Percentiles rank a stretch among this genome's conserved stretches.
Evolutionary conservation across 805 yeast species (phyloP).

Genomic region (Cyberlindnera saturnus): DNA sequence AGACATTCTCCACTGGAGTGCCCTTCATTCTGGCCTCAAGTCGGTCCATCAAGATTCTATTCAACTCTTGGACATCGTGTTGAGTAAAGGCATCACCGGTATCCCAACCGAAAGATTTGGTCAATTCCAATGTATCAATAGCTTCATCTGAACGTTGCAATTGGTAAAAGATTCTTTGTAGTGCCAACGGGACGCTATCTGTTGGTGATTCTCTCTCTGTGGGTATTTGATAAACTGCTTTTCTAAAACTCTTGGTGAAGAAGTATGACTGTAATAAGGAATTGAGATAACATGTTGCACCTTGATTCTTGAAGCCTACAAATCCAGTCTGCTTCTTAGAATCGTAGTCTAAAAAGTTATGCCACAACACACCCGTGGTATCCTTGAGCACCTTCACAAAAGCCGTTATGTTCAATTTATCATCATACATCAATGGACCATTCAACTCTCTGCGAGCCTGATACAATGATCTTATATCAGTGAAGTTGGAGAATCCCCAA

Average conservation of each 20-base stretch:
- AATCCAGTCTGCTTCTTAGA: conserved; percentile 84
- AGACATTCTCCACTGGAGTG: conserved; percentile 65
- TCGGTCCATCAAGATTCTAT: conserved; percentile 91
- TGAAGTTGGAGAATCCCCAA: conserved; percentile 90
- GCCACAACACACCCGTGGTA: conserved; percentile 93
- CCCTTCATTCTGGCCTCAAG: conserved; percentile 89
- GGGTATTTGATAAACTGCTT: conserved; percentile 85
- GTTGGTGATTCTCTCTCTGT: conserved; percentile 51
- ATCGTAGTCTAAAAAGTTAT: conserved; percentile 75
- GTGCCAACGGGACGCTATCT: conserved; percentile 69
- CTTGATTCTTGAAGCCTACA: conserved; percentile 93
- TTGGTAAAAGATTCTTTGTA: conserved; percentile 82
- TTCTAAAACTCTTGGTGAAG: conserved; percentile 77
- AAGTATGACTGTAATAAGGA: conserved; percentile 87
- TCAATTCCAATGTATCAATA: conserved; percentile 78
- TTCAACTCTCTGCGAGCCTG: conserved; percentile 25
- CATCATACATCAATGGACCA: conserved; percentile 38
- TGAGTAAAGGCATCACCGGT: conserved; percentile 92
- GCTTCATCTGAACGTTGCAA: conserved; percentile 70
- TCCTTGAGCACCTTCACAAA: conserved; percentile 76
- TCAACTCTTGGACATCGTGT: conserved; percentile 96
- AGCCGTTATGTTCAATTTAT: conserved; percentile 64
- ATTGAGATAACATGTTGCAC: conserved; percentile 96
- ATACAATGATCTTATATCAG: conserved; percentile 40
- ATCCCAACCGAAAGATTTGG: conserved; percentile 97